phyloP scores from a whole-genome alignment of 176 grass and related monocot genomes.

The Musa acuminata region DNA sequence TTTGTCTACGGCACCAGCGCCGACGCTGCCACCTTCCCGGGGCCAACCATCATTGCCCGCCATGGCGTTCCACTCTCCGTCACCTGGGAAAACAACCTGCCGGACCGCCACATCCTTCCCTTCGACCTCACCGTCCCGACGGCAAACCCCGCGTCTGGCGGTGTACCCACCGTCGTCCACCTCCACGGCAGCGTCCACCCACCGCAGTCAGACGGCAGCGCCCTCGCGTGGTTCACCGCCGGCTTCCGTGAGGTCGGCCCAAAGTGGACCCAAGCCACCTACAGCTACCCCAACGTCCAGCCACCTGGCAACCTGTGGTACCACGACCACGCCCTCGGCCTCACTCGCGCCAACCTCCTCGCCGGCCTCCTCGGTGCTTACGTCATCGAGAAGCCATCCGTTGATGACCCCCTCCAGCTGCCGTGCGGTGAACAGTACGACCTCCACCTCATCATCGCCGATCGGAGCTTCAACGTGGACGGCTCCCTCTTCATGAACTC shows the following conservation, averaged over 20 bases:
- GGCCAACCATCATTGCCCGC: conserved; percentile 45
- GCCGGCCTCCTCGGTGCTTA: conserved; percentile 63
- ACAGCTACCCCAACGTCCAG: conserved; percentile 69
- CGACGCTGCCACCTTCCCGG: conserved; percentile 42
- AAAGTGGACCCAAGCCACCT: conserved; percentile 33
- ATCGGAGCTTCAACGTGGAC: conserved; percentile 58
- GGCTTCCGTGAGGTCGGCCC: conserved; percentile 28
- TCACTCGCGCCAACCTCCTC: conserved; percentile 68
- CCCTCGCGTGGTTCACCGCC: conserved; percentile 66
- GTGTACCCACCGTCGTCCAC: conserved; percentile 71
- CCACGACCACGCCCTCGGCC: conserved; percentile 63
- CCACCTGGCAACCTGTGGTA: conserved; percentile 49
- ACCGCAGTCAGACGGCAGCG: conserved; percentile 43
- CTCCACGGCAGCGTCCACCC: conserved; percentile 56
- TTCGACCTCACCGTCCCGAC: conserved; percentile 51
- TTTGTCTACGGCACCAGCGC: conserved; percentile 44
- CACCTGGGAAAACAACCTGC: conserved; percentile 71
- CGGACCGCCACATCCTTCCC: conserved; percentile 44
- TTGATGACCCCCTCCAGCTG: conserved; percentile 32
- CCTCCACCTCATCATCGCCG: conserved; percentile 42
- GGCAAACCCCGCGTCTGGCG: conserved; percentile 31
- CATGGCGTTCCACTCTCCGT: conserved; percentile 44
- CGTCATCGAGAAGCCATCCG: conserved; percentile 25
- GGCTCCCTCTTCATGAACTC: conserved; percentile 49
- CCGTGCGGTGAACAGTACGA: conserved; percentile 41